Conservation (phyloP, 2,329 filamentous ascomycete species). For the Diatrype stigma region DNA sequence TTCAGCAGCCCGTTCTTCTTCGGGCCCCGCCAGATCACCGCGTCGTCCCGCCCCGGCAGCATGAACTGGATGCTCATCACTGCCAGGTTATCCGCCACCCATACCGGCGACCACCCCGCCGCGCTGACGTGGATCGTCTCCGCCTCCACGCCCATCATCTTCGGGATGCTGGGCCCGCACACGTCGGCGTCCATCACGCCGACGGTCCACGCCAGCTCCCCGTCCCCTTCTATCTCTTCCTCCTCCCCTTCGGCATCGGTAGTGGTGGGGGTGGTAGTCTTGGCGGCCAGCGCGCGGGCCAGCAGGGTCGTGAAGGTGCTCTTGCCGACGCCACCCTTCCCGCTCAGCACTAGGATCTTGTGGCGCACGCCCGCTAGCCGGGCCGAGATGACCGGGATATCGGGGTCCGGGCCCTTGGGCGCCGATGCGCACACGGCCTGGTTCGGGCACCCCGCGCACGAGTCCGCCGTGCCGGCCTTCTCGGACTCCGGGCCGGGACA, state of each 20-base stretch:
- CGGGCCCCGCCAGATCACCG: slow-evolving; percentile 93
- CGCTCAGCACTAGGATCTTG: slow-evolving; percentile 88
- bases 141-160: slow-evolving; percentile 96
- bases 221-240: neutral
- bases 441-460: slow-evolving; percentile 93
- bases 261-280: too few relatives aligned
- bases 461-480: slow-evolving; percentile 66
- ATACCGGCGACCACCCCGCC: slow-evolving; percentile 90
- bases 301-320: slow-evolving; percentile 88
- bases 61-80: slow-evolving; percentile 99
- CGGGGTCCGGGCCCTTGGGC: slow-evolving; percentile 92
- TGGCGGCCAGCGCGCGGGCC: slow-evolving; percentile 83
- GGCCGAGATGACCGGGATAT: slow-evolving; percentile 82
- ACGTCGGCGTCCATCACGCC: slow-evolving; percentile 99
- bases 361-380: slow-evolving; percentile 79
- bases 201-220: slow-evolving; percentile 56
- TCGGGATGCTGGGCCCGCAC: slow-evolving; percentile 91
- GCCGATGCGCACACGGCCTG: slow-evolving; percentile 91
- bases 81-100: slow-evolving; percentile 88
- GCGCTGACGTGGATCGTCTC: slow-evolving; percentile 91
- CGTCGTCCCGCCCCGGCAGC: slow-evolving; percentile 88
- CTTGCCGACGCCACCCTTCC: slow-evolving; percentile 96
- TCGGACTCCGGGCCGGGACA: slow-evolving; percentile 87
- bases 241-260: neutral
- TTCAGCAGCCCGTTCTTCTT: slow-evolving; percentile 99